phyloP scores from a whole-genome alignment of 1,284 basidiomycete species.

The Ceratobasidium sp. region DNA sequence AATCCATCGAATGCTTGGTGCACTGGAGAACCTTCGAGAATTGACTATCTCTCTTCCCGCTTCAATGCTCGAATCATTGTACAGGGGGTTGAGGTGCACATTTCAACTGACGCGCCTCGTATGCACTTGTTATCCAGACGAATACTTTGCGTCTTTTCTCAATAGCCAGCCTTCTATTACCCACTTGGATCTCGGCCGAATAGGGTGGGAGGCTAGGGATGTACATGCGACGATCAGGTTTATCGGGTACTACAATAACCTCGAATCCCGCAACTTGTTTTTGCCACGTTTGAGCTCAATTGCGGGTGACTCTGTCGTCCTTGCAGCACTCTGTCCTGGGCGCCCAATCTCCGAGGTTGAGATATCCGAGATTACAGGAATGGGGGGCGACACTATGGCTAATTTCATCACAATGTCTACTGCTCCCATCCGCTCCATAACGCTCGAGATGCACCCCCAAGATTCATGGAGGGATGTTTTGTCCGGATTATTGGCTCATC shows the following conservation, averaged over 20 bases:
- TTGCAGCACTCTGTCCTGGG: slow-evolving; percentile 13
- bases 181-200: background rate
- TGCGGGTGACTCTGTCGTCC: background rate
- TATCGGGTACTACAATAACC: background rate
- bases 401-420: background rate
- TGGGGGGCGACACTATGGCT: background rate
- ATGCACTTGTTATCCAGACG: slow-evolving; percentile 3
- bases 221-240: background rate
- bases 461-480: background rate
- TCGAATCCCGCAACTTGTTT: background rate
- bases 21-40: background rate
- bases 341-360: background rate
- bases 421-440: background rate
- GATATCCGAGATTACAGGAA: background rate
- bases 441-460: background rate
- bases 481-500: background rate
- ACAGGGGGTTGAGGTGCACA: background rate
- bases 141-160: slow-evolving; percentile 3
- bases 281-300: background rate
- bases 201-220: background rate
- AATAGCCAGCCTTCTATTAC: slow-evolving; percentile 9
- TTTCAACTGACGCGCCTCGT: slow-evolving; percentile 2
- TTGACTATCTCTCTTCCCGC: slow-evolving; percentile 5
- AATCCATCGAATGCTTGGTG: background rate
- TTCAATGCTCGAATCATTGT: background rate